phyloP scores from a whole-genome alignment of 164 flowering plant genomes.

The Vitis labrusca region DNA sequence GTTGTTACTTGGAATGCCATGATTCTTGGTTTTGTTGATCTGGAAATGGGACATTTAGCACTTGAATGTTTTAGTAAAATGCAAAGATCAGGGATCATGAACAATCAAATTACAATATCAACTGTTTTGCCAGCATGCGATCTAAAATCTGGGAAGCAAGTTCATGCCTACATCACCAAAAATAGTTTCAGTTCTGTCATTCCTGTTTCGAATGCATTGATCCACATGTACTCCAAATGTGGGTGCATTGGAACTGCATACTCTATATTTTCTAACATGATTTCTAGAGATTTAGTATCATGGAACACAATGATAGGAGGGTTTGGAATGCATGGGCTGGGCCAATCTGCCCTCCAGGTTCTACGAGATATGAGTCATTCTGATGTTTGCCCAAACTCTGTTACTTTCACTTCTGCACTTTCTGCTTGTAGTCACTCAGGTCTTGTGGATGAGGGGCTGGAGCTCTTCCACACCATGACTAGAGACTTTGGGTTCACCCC shows the following conservation, averaged over 20 bases:
- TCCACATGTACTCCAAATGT: slow-evolving; percentile 53
- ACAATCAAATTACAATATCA: slow-evolving; percentile 41
- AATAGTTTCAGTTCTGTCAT: slow-evolving; percentile 15
- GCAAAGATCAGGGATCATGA: slow-evolving; percentile 36
- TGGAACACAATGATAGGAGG: slow-evolving; percentile 61
- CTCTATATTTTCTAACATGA: slow-evolving; percentile 36
- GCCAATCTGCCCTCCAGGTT: slow-evolving; percentile 39
- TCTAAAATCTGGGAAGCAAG: slow-evolving; percentile 43
- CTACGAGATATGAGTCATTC: slow-evolving; percentile 38
- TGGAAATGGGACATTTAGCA: slow-evolving; percentile 32
- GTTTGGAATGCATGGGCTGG: slow-evolving; percentile 48
- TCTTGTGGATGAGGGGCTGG: slow-evolving; percentile 48
- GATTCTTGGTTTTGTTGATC: slow-evolving; percentile 42
- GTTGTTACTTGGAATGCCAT: slow-evolving; percentile 65
- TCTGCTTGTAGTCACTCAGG: slow-evolving; percentile 73
- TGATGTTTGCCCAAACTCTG: slow-evolving; percentile 35
- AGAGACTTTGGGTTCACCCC: slow-evolving; percentile 31
- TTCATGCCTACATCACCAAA: slow-evolving; percentile 45
- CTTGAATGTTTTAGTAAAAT: slow-evolving; percentile 34
- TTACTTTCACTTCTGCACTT: slow-evolving; percentile 48
- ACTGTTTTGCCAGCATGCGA: slow-evolving; percentile 47
- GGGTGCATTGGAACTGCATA: slow-evolving; percentile 42
- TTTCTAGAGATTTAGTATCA: slow-evolving; percentile 41
- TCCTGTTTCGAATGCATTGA: slow-evolving; percentile 45
- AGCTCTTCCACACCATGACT: slow-evolving; percentile 39